Base-by-base conservation (phyloP, 2,329 filamentous ascomycete genomes). In the Colletotrichum gigasporum region DNA sequence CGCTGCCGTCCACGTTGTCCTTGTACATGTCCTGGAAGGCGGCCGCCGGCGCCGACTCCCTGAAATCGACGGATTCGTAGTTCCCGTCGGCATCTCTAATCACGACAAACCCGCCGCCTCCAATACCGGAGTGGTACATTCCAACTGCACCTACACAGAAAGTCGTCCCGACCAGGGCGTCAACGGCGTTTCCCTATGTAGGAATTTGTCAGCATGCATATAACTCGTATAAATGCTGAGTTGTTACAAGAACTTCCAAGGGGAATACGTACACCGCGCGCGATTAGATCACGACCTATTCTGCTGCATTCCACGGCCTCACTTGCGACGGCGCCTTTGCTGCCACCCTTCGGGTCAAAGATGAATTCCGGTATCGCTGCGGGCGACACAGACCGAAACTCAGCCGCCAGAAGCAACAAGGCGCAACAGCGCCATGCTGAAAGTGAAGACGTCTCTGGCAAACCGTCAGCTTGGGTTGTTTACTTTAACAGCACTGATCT, bases 61-160 rank as follows among this genome's bases (percentile, higher is more conserved):
- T 85, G 73, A 97, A 98, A 77, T 98, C 95, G 69, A 98, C 89
- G 63, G 90, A 90, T 73, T 97, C 93, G 73, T 94, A 96, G 16
- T 82, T 82, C n/a, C 93, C 93, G 63, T 92, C 82, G 14, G 87
- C 79, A 32, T 87, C 84, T 48, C 92, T 89, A 5, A 97, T 87
- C 5, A 97, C 83, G 85, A 94, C 91, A 78, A 98, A 98, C 2
- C 95, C 95, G 39, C 95, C 95, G 6, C 95, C 95, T 18, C 92
- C 94, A 63, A 97, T 91, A 14, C 95, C 94, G 39, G 86, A 87
- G 74, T 94, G 91, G 70, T 93, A 92, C 88, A 92, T 92, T 59
- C 85, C 90, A 44, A 91, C 84, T 6, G 92, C 90, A 5, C 92
- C 92, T 35, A 94, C 86, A 67, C 92, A 95, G 52, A 94, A 85